Percentiles rank a stretch among this genome's conserved stretches.
These are phyloP conservation scores for Wickerhamomyces sp. DNA, from an alignment of 1,139 yeast species.

Conservation along the genomic window DNA sequence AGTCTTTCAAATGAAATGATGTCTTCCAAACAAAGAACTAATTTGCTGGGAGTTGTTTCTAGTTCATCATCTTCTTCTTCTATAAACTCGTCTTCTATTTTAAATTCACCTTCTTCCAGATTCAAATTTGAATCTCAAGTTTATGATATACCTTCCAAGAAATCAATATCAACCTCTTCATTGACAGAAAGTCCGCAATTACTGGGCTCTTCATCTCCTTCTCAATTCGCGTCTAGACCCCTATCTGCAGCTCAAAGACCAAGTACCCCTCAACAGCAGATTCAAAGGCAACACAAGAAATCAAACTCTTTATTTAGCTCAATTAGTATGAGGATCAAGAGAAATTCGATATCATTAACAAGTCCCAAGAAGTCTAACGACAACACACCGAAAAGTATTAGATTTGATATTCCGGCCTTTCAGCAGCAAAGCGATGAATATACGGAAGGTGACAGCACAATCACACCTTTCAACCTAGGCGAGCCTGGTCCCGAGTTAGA, in stretches of 20 bases:
- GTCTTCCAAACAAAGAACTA: neutral
- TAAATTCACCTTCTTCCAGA: slow-evolving; percentile 21
- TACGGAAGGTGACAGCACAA: slow-evolving; percentile 18
- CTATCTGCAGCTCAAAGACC: slow-evolving; percentile 5
- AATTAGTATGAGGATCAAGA: slow-evolving; percentile 14
- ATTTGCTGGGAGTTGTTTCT: neutral
- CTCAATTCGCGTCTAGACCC: neutral
- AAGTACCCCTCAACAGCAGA: neutral
- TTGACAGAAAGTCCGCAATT: too few relatives aligned
- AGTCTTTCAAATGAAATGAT: slow-evolving; percentile 23
- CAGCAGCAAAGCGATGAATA: slow-evolving; percentile 5
- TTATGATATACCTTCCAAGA: slow-evolving; percentile 27
- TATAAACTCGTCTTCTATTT: slow-evolving; percentile 7
- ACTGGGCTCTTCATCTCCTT: neutral
- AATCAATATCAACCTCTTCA: neutral
- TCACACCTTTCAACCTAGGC: slow-evolving; percentile 22
- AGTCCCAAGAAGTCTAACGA: neutral
- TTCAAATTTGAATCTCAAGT: slow-evolving; percentile 30
- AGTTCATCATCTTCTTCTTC: slow-evolving; percentile 16
- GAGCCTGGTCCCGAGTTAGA: slow-evolving; percentile 25
- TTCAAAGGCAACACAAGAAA: slow-evolving; percentile 17
- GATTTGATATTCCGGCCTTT: too few relatives aligned
- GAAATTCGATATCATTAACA: slow-evolving; percentile 15
- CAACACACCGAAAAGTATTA: too few relatives aligned
- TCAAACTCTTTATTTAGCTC: slow-evolving; percentile 21